Evolutionary conservation across 768 basidiomycete genomes (phyloP).

Genomic region (Mycena haematopus): DNA sequence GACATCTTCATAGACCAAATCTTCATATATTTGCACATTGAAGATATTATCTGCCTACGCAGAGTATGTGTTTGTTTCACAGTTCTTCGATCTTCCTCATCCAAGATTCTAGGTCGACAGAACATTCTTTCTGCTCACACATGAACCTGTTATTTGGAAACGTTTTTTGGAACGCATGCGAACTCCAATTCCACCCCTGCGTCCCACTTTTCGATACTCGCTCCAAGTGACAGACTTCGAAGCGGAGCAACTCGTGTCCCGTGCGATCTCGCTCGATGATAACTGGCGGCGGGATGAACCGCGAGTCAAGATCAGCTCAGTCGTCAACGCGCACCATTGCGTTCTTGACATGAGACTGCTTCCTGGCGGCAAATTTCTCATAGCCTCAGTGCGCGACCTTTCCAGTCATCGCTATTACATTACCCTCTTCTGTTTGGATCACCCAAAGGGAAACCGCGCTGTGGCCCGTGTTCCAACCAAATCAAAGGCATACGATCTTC

Average conservation of each 20-base stretch:
- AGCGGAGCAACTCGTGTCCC: slow-evolving; percentile 63
- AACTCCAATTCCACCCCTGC: slow-evolving; percentile 65
- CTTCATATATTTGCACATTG: slow-evolving; percentile 48
- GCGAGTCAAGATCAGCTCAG: slow-evolving; percentile 34
- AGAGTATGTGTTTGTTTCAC: slow-evolving; percentile 39
- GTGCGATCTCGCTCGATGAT: slow-evolving; percentile 64
- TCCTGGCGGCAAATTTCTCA: slow-evolving; percentile 72
- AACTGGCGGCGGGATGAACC: slow-evolving; percentile 60
- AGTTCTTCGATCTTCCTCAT: neutral
- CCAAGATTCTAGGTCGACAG: slow-evolving; percentile 56
- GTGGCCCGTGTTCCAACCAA: slow-evolving; percentile 57
- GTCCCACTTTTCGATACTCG: slow-evolving; percentile 60
- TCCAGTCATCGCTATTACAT: slow-evolving; percentile 54
- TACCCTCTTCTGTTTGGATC: slow-evolving; percentile 62
- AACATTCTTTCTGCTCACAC: slow-evolving; percentile 65
- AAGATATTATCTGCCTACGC: slow-evolving; percentile 55
- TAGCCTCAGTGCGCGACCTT: slow-evolving; percentile 61
- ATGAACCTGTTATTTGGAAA: slow-evolving; percentile 75
- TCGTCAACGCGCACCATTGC: slow-evolving; percentile 42
- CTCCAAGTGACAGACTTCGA: slow-evolving; percentile 46
- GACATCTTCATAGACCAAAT: slow-evolving; percentile 53
- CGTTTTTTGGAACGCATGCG: slow-evolving; percentile 59
- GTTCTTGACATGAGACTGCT: slow-evolving; percentile 62
- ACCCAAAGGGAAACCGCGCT: slow-evolving; percentile 50
- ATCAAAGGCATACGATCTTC: slow-evolving; percentile 60